Base-by-base conservation (phyloP, 2,329 filamentous ascomycete species). In the Didymella pinodella region DNA sequence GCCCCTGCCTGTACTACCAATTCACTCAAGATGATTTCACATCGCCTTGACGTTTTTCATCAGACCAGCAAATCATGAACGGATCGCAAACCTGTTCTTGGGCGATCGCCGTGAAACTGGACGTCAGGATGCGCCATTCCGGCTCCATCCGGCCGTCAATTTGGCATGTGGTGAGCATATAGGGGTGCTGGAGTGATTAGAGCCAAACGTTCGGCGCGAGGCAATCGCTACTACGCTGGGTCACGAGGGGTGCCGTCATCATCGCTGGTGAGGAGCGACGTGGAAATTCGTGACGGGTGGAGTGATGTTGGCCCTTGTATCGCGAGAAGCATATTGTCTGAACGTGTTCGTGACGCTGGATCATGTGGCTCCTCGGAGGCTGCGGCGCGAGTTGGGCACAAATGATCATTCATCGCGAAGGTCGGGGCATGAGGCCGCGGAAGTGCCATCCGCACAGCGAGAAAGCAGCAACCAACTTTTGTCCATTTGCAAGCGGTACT, bases 71-170 rank as follows among this genome's bases (percentile, higher is more conserved):
- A 50, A 48, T 38, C 54, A 48, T 6, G n/a, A 36, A n/a, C 8
- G n/a, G 16, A 14, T 11, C 8, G 34, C 16, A 14, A 28, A 52
- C 22, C 18, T 25, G 44, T 18, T 43, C n/a, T 52, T 29, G 12
- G 4, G 22, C 16, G 29, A 43, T 25, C 6, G 22, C 20, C 16
- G 6, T 43, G 7, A 7, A 18, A 11, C 10, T 14, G 10, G 16
- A 48, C 44, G 54, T 57, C 44, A 52, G 29, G 12, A 38, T 41
- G 20, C 18, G 28, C 38, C 36, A 28, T 38, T 6, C 44, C 48
- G 54, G 48, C 48, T 48, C 34, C 44, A 44, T 48, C 34, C 54
- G 54, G 54, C 31, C 52, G 44, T 41, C 29, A 48, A 18, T 32
- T 25, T 25, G 18, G 45, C 44, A 40, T 55, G 38, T 51, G 43